These are phyloP conservation scores for Curvularia hawaiiensis DNA, from an alignment of 2,329 filamentous ascomycete species.

Conservation along the genomic window DNA sequence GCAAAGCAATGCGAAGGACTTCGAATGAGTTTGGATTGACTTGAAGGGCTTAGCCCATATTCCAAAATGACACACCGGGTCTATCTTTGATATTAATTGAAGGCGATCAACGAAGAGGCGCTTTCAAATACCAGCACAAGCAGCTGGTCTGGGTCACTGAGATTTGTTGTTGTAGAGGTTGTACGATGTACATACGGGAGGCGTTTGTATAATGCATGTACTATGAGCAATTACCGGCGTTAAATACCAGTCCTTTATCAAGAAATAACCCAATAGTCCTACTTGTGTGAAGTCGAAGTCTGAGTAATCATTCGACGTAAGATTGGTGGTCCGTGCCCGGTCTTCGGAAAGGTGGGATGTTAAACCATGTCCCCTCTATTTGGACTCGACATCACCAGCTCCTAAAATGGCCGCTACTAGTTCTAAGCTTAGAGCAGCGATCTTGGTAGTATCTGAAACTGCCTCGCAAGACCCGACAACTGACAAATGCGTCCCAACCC, in stretches of 20 bases:
- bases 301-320: slow-evolving; percentile 8
- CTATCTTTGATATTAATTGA: slow-evolving; percentile 2
- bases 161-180: slow-evolving; percentile 9
- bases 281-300: neutral
- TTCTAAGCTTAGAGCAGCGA: slow-evolving; percentile 68
- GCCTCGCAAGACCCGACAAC: slow-evolving; percentile 78
- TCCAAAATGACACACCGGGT: neutral
- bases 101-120: slow-evolving; percentile 8
- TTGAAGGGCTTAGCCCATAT: neutral
- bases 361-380: slow-evolving; percentile 27
- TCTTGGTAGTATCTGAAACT: slow-evolving; percentile 91
- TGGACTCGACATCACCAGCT: slow-evolving; percentile 19
- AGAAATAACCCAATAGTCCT: neutral
- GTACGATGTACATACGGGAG: slow-evolving; percentile 1
- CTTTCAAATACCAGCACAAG: slow-evolving; percentile 19
- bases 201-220: slow-evolving; percentile 45
- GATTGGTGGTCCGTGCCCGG: slow-evolving; percentile 28
- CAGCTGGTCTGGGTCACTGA: slow-evolving; percentile 10
- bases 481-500: slow-evolving; percentile 71
- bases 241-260: slow-evolving; percentile 28
- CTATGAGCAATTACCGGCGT: slow-evolving; percentile 39
- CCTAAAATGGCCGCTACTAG: slow-evolving; percentile 41
- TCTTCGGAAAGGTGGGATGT: slow-evolving; percentile 22
- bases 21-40: slow-evolving; percentile 50
- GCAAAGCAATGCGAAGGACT: slow-evolving; percentile 80